phyloP scores from a whole-genome alignment of 768 basidiomycete genomes.

The Rhodotorula taiwanensis region DNA sequence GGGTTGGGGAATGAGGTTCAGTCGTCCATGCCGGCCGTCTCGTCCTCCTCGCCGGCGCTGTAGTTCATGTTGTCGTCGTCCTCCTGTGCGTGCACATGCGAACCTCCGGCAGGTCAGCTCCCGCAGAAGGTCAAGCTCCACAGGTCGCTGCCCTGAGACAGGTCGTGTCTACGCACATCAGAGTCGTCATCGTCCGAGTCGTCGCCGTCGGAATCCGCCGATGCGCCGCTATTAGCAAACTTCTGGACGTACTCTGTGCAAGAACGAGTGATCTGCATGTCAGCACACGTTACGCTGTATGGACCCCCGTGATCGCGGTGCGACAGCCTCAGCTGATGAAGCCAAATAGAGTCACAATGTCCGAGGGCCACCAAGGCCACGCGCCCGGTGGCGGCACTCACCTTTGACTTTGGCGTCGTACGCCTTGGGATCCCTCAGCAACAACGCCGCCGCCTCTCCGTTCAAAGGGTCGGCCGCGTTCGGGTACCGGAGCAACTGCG shows the following conservation, averaged over 20 bases:
- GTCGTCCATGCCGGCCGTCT: constrained; percentile 44
- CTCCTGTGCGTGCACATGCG: constrained; percentile 55
- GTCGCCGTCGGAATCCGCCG: constrained; percentile 57
- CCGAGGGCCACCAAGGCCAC: no score
- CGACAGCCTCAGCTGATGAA: neutral
- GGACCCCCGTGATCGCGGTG: no score
- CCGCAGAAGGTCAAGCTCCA: no score
- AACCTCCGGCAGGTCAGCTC: no score
- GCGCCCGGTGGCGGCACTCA: constrained; percentile 45
- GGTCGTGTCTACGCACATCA: constrained; percentile 40
- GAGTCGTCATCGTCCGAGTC: constrained; percentile 58
- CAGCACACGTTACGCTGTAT: no score
- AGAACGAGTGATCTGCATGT: no score
- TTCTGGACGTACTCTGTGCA: constrained; percentile 85
- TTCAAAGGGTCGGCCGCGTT: constrained; percentile 98
- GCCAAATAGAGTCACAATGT: neutral
- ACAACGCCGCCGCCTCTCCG: constrained; percentile 90
- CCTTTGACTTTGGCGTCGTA: constrained; percentile 93
- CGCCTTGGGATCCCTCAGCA: constrained; percentile 95
- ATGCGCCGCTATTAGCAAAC: constrained; percentile 82
- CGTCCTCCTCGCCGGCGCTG: constrained; percentile 58
- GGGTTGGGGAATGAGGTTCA: no score
- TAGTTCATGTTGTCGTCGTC: constrained; percentile 65
- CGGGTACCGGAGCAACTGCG: constrained; percentile 92
- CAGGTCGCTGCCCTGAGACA: no score